These are phyloP conservation scores for Lactarius quietus DNA, from an alignment of 768 basidiomycete species.

Conservation along the genomic window DNA sequence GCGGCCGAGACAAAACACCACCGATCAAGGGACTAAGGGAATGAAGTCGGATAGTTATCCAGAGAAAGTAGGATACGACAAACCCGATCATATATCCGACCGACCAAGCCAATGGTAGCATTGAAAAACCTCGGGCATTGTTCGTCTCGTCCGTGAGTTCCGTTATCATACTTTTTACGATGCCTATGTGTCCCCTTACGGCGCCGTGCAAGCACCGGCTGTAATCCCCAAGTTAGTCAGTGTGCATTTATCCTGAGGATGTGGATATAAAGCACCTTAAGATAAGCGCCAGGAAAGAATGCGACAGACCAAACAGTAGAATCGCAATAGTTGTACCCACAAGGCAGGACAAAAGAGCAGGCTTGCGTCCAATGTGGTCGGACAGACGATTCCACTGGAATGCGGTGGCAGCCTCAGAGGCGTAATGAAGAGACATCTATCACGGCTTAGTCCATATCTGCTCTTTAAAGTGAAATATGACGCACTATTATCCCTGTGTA, in stretches of 20 bases:
- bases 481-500: background rate
- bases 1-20: background rate
- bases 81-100: background rate
- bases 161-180: background rate
- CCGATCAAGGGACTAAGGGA: background rate
- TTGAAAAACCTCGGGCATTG: background rate
- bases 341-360: background rate
- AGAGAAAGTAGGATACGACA: background rate
- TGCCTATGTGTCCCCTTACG: background rate
- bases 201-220: background rate
- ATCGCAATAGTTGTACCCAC: background rate
- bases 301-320: background rate
- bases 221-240: background rate
- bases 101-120: background rate
- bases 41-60: background rate
- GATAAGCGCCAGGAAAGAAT: background rate
- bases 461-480: background rate
- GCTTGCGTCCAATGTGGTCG: background rate
- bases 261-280: background rate
- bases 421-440: background rate
- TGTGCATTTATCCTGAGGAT: background rate
- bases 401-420: background rate
- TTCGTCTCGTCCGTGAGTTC: background rate
- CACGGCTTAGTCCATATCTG: background rate
- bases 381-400: background rate